Evolutionary conservation across 2,329 filamentous ascomycete species (phyloP).

Genomic region (Cryphonectria nitschkei): DNA sequence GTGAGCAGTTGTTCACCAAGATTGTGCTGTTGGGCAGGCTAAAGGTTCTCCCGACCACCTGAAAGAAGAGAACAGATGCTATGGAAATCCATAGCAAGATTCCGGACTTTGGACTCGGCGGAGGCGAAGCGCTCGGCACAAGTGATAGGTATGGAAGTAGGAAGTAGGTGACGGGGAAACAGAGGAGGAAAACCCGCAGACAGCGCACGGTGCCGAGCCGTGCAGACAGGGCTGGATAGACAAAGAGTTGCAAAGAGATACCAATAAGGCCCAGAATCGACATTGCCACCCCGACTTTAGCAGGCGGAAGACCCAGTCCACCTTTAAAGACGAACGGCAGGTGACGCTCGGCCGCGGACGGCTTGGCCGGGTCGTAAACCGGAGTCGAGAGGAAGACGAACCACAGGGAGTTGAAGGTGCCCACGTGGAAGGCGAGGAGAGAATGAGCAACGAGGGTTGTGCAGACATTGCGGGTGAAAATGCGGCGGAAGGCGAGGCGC

Average conservation of each 20-base stretch:
- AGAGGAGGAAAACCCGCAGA: conserved; percentile 69
- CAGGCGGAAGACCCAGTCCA: conserved; percentile 73
- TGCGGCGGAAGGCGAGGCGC: conserved; percentile 54
- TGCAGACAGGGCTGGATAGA: conserved; percentile 71
- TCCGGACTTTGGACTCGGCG: conserved; percentile 55
- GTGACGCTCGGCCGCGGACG: conserved; percentile 37
- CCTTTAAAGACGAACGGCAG: conserved; percentile 70
- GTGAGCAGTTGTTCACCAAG: conserved; percentile 52
- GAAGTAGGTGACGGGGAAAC: conserved; percentile 73
- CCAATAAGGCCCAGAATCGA: conserved; percentile 76
- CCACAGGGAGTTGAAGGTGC: conserved; percentile 76
- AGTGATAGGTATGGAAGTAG: conserved; percentile 72
- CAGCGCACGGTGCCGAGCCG: conserved; percentile 69
- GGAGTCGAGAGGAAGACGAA: conserved; percentile 78
- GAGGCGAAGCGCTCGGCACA: conserved; percentile 58
- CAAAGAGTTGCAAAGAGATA: conserved; percentile 71
- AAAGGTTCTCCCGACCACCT: conserved; percentile 71
- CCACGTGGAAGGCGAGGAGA: conserved; percentile 72
- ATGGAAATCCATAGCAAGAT: conserved; percentile 67
- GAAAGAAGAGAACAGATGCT: conserved; percentile 62
- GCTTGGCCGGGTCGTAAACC: conserved; percentile 51
- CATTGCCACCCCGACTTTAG: conserved; percentile 76
- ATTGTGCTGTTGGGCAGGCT: conserved; percentile 51
- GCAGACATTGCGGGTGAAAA: conserved; percentile 59
- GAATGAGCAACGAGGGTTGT: conserved; percentile 67